Base-by-base conservation (phyloP, 1,284 basidiomycete species). In the Microbotryum silenes-acaulis region DNA sequence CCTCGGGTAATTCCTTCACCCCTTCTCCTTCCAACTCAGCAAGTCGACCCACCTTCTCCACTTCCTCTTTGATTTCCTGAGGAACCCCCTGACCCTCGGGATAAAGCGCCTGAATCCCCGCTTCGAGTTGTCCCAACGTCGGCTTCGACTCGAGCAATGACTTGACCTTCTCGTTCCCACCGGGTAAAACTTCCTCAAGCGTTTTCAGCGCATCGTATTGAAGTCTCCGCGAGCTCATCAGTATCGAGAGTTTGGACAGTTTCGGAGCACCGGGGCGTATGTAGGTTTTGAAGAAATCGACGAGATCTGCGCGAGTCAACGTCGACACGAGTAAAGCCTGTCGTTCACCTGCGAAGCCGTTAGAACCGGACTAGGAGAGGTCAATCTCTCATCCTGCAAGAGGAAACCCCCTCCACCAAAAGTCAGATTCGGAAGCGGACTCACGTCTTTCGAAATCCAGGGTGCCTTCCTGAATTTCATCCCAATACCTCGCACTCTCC, bases 301-400 rank as follows among this genome's bases (percentile, higher is more conserved):
- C 66, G 45, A 97, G 80, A 29, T 97, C 89, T 7, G 83, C 76
- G 75, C 90, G 91, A 6, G 82, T 86, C 59, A 91, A 78, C n/a
- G 74, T 77, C 54, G 80, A 74, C 54, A 94, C 76, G 12, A 83
- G 74, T 27, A 80, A 79, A 3, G 87, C 85, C 68, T 94, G 88
- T 79, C 68, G 84, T 27, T 51, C 33, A 6, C 64, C 64, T 65
- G 55, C 7, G 27, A 31, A 31, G 31, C 31, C 31, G 8, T 10
- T 31, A 9, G 31, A 31, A 31, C 31, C 31, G 8, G 31, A 31
- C 31, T 31, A 8, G 31, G 31, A 10, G 31, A 10, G 31, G 31
- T 31, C 31, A 31, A 31, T 31, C 9, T 8, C 31, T 31, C 31
- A 31, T 31, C 31, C 31, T 31, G 31, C 31, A 31, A 9, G 31